A percentile compares a stretch with the other conserved stretches of the same genome.
These are phyloP conservation scores for Fusarium buharicum DNA, from an alignment of 2,329 filamentous ascomycete species.

Conservation along the genomic window DNA sequence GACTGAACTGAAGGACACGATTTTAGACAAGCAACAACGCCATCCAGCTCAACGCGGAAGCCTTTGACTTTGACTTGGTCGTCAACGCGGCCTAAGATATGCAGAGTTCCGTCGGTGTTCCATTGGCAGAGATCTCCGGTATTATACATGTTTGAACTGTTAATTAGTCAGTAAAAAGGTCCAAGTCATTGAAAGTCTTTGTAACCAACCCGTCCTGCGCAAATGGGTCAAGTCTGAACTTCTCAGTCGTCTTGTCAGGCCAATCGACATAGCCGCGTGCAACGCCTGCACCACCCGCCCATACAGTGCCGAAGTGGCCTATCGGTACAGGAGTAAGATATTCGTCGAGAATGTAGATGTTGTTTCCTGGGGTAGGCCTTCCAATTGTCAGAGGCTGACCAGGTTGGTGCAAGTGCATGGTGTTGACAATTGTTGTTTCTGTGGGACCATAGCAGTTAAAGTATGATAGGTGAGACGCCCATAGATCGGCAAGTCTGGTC, in stretches of 20 bases:
- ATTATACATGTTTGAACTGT: conserved; percentile 62
- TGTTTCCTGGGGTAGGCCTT: conserved; percentile 65
- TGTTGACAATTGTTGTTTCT: conserved; percentile 69
- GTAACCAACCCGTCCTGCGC: conserved; percentile 58
- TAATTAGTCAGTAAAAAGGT: background rate
- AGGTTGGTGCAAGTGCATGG: conserved; percentile 53
- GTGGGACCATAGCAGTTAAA: conserved; percentile 70
- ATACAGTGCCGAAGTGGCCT: conserved; percentile 64
- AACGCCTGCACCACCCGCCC: conserved; percentile 64
- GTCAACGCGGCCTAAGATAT: conserved; percentile 66
- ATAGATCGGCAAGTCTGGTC: conserved; percentile 60
- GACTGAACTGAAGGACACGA: conserved; percentile 57
- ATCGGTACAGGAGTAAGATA: conserved; percentile 55
- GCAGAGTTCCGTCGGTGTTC: conserved; percentile 62
- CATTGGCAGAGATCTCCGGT: conserved; percentile 68
- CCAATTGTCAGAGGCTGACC: conserved; percentile 64
- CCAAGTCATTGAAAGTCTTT: background rate
- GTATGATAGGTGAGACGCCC: conserved; percentile 60
- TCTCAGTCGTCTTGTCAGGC: conserved; percentile 60
- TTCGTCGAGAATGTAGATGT: conserved; percentile 64
- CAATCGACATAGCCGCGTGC: conserved; percentile 66
- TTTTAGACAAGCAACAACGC: conserved; percentile 61
- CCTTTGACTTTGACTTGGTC: conserved; percentile 71
- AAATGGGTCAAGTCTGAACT: conserved; percentile 63
- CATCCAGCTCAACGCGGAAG: conserved; percentile 70